phyloP scores from a whole-genome alignment of 306 rosid genomes.

The Pachyrhizus erosus region DNA sequence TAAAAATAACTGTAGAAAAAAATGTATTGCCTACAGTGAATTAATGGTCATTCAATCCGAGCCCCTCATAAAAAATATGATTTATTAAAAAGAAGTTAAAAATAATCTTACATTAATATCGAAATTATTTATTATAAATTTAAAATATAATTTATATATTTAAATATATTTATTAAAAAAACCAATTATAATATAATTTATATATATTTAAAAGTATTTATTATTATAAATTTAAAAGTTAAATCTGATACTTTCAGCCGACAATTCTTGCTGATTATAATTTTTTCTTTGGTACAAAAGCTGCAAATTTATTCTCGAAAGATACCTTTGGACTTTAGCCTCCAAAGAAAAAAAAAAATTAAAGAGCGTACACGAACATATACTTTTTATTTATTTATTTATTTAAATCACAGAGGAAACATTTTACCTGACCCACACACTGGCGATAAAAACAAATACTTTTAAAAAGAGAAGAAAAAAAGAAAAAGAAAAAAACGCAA shows the following conservation, averaged over 20 bases:
- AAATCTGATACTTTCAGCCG: not conserved
- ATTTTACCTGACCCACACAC: slow-evolving; percentile 18
- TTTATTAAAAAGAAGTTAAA: too few species aligned
- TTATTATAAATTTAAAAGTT: not conserved
- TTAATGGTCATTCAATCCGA: too few species aligned
- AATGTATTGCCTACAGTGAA: too few species aligned
- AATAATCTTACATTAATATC: too few species aligned
- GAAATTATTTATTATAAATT: too few species aligned
- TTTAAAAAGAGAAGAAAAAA: not conserved
- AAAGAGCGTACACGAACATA: not conserved
- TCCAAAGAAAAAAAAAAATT: not conserved
- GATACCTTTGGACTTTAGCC: not conserved
- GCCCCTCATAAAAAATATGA: too few species aligned
- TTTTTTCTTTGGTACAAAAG: not conserved
- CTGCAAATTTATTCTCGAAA: not conserved
- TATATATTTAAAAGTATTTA: too few species aligned
- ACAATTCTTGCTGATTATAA: not conserved
- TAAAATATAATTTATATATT: too few species aligned
- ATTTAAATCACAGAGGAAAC: not conserved
- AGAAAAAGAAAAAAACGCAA: not conserved
- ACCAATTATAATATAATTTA: too few species aligned
- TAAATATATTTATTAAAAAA: too few species aligned
- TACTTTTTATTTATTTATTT: not conserved
- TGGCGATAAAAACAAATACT: not conserved
- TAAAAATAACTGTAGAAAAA: too few species aligned